A percentile compares a stretch with the other conserved stretches of the same genome.
Evolutionary conservation across 768 basidiomycete species (phyloP).

Genomic region (Mycena alexandri): DNA sequence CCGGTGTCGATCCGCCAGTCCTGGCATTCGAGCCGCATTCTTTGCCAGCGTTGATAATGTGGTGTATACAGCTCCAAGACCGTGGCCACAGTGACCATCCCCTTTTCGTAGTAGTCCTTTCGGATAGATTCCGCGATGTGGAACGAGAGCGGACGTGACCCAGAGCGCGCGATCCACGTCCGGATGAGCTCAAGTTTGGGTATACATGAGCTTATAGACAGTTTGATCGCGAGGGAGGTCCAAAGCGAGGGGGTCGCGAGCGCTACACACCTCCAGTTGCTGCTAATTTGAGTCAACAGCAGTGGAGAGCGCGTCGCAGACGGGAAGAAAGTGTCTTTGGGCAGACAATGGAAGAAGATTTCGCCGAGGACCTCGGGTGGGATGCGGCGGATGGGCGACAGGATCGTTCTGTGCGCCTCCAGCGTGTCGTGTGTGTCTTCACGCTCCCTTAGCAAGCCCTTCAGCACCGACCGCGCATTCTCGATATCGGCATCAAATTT

Average conservation of each 20-base stretch:
- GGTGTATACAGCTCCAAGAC: constrained; percentile 44
- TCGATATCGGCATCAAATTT: constrained; percentile 33
- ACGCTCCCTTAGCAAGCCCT: constrained; percentile 30
- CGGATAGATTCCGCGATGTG: constrained; percentile 36
- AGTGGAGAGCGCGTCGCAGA: constrained; percentile 25
- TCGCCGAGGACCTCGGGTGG: constrained; percentile 43
- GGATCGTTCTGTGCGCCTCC: constrained; percentile 33
- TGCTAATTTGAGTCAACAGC: constrained; percentile 40
- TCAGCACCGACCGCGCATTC: constrained; percentile 27
- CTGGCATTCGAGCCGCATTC: constrained; percentile 41
- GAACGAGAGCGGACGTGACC: constrained; percentile 43
- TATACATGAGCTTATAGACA: constrained; percentile 19
- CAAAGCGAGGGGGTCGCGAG: constrained; percentile 42
- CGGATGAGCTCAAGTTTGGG: constrained; percentile 37
- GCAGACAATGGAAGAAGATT: constrained; percentile 42
- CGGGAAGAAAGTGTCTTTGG: constrained; percentile 25
- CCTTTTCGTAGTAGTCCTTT: constrained; percentile 23
- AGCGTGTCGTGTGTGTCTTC: constrained; percentile 28
- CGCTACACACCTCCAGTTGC: constrained; percentile 41
- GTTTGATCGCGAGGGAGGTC: constrained; percentile 39
- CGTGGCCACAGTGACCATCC: constrained; percentile 29
- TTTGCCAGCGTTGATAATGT: constrained; percentile 44
- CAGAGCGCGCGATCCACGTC: constrained; percentile 45
- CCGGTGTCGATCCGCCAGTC: constrained; percentile 40
- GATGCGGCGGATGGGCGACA: constrained; percentile 44